A percentile compares a stretch with the other conserved stretches of the same genome.
phyloP scores from a whole-genome alignment of 1,284 basidiomycete genomes.

The Sporisorium graminicola region DNA sequence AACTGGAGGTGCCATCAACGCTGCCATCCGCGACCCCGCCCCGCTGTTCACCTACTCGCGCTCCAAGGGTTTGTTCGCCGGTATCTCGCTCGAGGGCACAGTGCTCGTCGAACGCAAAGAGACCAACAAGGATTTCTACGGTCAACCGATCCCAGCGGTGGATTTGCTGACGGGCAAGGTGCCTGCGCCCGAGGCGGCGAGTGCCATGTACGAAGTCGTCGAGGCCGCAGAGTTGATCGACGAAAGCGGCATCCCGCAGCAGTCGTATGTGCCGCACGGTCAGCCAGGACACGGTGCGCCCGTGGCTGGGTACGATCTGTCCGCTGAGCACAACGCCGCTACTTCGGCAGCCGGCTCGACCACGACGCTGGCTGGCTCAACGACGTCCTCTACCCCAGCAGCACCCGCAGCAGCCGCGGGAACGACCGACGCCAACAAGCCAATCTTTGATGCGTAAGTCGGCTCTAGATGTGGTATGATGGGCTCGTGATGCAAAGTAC shows the following conservation, averaged over 20 bases:
- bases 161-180: slow-evolving; percentile 93
- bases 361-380: not conserved
- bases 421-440: slow-evolving; percentile 25
- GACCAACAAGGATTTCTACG: slow-evolving; percentile 83
- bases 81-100: slow-evolving; percentile 93
- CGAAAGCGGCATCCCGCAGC: slow-evolving; percentile 79
- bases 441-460: slow-evolving; percentile 51
- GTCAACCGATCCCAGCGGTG: slow-evolving; percentile 85
- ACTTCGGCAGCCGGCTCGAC: slow-evolving; percentile 7
- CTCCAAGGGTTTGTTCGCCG: slow-evolving; percentile 94
- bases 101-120: slow-evolving; percentile 94
- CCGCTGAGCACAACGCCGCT: slow-evolving; percentile 6
- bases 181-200: slow-evolving; percentile 95
- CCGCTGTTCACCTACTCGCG: slow-evolving; percentile 98
- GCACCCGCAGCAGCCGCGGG: not conserved
- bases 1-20: slow-evolving; percentile 90
- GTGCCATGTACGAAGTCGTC: slow-evolving; percentile 91
- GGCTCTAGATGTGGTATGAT: too few relatives aligned
- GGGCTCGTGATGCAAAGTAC: not conserved
- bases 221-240: slow-evolving; percentile 76
- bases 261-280: slow-evolving; percentile 80
- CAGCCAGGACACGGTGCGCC: slow-evolving; percentile 9
- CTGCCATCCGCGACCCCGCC: slow-evolving; percentile 88
- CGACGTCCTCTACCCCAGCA: slow-evolving; percentile 2
- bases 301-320: slow-evolving; percentile 33